phyloP scores from a whole-genome alignment of 352 stramenopile genomes.

The Phytophthora pisi region DNA sequence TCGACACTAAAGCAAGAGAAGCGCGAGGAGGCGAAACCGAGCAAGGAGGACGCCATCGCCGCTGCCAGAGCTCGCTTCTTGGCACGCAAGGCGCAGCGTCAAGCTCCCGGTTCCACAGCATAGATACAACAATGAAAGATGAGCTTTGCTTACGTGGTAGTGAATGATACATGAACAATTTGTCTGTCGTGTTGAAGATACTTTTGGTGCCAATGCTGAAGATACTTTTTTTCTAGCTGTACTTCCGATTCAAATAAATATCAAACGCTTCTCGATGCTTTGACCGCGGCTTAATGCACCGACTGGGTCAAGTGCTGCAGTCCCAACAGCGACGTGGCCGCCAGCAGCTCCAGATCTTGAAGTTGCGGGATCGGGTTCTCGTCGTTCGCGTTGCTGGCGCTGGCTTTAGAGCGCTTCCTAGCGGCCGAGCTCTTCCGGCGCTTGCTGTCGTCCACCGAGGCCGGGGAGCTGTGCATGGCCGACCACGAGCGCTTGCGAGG shows the following conservation, averaged over 20 bases:
- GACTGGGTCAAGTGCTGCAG: constrained; percentile 72
- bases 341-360: constrained; percentile 79
- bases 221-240: constrained; percentile 33
- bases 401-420: constrained; percentile 50
- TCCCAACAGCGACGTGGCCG: constrained; percentile 73
- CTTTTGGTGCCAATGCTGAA: constrained; percentile 14
- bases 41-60: constrained; percentile 79
- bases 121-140: constrained; percentile 7
- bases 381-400: constrained; percentile 9
- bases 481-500: constrained; percentile 67
- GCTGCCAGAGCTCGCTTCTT: constrained; percentile 85
- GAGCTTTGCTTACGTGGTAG: no score
- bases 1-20: constrained; percentile 2
- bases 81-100: constrained; percentile 76
- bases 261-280: constrained; percentile 31
- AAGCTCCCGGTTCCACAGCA: constrained; percentile 13
- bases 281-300: constrained; percentile 55
- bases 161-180: not conserved
- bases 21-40: constrained; percentile 37
- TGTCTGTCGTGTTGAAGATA: constrained; percentile 14
- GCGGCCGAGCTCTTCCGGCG: constrained; percentile 43
- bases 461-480: constrained; percentile 35
- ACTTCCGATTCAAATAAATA: constrained; percentile 46
- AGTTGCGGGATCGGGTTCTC: constrained; percentile 38
- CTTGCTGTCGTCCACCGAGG: constrained; percentile 33